phyloP scores from a whole-genome alignment of 192 early-diverging fungal species.

The Coemansia sp. region DNA sequence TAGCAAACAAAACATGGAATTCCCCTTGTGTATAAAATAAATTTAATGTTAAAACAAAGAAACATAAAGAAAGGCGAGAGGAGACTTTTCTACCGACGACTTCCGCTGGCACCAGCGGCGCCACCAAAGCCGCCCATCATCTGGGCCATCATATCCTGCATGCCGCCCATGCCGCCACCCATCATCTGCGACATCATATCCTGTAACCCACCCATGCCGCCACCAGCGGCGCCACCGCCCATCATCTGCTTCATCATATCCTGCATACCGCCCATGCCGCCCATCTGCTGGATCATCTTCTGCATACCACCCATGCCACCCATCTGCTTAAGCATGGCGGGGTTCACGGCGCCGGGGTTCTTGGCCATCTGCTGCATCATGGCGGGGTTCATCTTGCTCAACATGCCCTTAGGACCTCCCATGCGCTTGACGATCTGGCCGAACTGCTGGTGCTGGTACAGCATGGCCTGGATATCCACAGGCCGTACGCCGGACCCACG shows the following conservation, averaged over 20 bases:
- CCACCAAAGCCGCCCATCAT: slow-evolving; percentile 51
- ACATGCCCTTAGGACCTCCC: slow-evolving; percentile 84
- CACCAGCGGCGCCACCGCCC: slow-evolving; percentile 55
- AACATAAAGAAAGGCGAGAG: background rate
- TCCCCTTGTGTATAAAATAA: no score
- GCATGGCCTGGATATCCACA: slow-evolving; percentile 80
- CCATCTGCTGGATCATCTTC: slow-evolving; percentile 54
- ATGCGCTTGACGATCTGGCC: slow-evolving; percentile 88
- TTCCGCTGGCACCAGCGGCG: slow-evolving; percentile 16
- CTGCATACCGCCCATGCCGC: slow-evolving; percentile 56
- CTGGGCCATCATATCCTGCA: slow-evolving; percentile 73
- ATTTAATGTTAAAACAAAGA: slow-evolving; percentile 11
- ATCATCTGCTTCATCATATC: slow-evolving; percentile 71
- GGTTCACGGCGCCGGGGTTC: slow-evolving; percentile 63
- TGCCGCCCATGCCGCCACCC: slow-evolving; percentile 61
- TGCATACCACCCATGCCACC: slow-evolving; percentile 56
- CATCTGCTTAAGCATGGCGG: slow-evolving; percentile 81
- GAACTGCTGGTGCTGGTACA: slow-evolving; percentile 73
- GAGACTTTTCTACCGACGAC: slow-evolving; percentile 32
- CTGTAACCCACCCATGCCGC: slow-evolving; percentile 67
- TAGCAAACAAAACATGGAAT: no score
- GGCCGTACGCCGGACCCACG: slow-evolving; percentile 81
- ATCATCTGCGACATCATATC: slow-evolving; percentile 76
- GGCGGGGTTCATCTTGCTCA: slow-evolving; percentile 63
- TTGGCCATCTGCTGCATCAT: slow-evolving; percentile 61